Conservation (phyloP, 345 rosid genomes). For the Luvunga scandens region DNA sequence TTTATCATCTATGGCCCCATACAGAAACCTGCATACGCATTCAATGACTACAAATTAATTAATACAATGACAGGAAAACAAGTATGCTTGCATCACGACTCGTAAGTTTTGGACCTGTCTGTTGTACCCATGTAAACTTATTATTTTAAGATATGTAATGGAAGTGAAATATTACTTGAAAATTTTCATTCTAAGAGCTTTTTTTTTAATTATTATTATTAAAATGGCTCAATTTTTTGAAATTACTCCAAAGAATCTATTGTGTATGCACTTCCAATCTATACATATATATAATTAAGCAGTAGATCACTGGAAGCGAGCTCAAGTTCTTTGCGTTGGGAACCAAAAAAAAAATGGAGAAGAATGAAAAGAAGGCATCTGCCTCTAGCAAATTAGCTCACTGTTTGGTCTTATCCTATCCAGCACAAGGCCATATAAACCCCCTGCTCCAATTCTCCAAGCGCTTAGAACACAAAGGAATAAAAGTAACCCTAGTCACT, state of each 20-base stretch:
- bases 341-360: neutral
- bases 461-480: conserved; percentile 27
- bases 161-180: no score
- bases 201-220: no score
- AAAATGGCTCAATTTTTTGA: no score
- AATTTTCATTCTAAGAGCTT: no score
- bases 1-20: no score
- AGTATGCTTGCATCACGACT: no score
- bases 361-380: neutral
- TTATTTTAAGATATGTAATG: neutral
- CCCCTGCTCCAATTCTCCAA: conserved; percentile 41
- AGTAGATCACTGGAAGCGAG: neutral
- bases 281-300: neutral
- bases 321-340: neutral
- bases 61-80: no score
- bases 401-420: conserved; percentile 27
- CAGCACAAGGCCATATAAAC: conserved; percentile 39
- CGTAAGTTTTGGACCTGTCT: no score
- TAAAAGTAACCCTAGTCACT: conserved; percentile 26
- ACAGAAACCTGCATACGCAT: neutral
- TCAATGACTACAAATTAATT: neutral
- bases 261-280: no score
- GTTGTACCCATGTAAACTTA: neutral
- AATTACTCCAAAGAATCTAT: no score
- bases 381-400: conserved; percentile 16